Base-by-base conservation (phyloP, 2,329 filamentous ascomycete species). In the Alternaria tenuissima region DNA sequence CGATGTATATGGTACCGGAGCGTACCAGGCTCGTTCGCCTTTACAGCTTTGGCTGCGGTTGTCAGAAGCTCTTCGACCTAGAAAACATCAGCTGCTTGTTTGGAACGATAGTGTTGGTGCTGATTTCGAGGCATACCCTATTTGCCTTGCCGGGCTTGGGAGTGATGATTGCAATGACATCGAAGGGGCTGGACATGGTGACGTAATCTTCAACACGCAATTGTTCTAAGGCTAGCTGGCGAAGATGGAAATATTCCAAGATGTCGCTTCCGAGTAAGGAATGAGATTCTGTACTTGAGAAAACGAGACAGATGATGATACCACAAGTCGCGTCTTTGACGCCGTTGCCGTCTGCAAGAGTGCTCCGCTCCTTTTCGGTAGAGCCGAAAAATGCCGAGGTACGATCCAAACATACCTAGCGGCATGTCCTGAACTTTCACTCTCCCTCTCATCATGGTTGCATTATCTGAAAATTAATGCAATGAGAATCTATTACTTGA, bases 101-200 rank as follows among this genome's bases (percentile, higher is more conserved):
- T 2, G 2, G 7, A 16, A 9, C 12, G 3, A 3, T 16, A 3
- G n/a, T n/a, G 5, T 22, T 9, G 12, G 16, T 38, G 22, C 28
- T 7, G 22, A 8, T 2, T 16, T 14, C 1, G 4, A n/a, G 14
- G 49, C 59, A 14, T 67, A 77, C 75, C 47, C 75, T 63, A 46
- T 75, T 72, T 28, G 68, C 71, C 39, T 75, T 76, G 16, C 73
- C 76, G 1, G 69, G 64, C 51, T 72, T 76, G 44, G 76, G 75
- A 7, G 62, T 61, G 26, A 77, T 62, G 28, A 77, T 62, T 12
- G 75, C 76, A 52, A 76, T 59, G 52, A 77, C 57, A 34, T 76
- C 71, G 54, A 76, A 48, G n/a, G 64, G 62, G 16, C 34, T 60
- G 8, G 66, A 53, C 69, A 69, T 68, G 52, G 24, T 63, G 57